These are phyloP conservation scores for Trichoderma harzianum DNA, from an alignment of 2,329 filamentous ascomycete species.

Conservation along the genomic window DNA sequence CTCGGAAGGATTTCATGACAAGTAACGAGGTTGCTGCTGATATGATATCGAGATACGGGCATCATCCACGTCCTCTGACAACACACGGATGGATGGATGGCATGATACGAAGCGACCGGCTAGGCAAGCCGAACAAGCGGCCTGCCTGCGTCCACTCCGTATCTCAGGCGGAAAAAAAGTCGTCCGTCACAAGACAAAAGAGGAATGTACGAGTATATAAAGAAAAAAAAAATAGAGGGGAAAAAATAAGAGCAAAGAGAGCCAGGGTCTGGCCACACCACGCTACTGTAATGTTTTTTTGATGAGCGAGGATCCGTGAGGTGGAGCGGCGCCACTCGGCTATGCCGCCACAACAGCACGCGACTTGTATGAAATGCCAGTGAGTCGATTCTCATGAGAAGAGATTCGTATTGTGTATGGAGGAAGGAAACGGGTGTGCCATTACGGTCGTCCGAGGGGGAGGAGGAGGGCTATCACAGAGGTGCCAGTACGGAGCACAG, in stretches of 20 bases:
- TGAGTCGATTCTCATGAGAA: not conserved
- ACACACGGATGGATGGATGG: not conserved
- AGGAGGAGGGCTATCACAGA: not conserved
- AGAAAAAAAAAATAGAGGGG: not conserved
- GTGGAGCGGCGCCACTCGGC: constrained; percentile 17
- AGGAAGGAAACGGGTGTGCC: not conserved
- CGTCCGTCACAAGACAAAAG: constrained; percentile 1
- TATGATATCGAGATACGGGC: constrained; percentile 1
- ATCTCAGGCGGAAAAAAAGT: not conserved
- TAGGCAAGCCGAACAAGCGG: not conserved
- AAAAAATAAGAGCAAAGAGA: not conserved
- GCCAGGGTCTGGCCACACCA: not conserved
- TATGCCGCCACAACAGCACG: constrained; percentile 15
- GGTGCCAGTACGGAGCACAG: not conserved
- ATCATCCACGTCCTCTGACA: not conserved
- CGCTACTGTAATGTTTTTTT: not conserved
- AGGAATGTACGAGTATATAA: not conserved
- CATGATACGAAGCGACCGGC: not conserved
- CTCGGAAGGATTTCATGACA: not conserved
- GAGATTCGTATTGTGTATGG: not conserved
- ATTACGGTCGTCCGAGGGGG: not conserved
- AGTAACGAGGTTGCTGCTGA: not conserved
- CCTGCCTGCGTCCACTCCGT: not conserved
- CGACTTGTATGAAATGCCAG: not conserved
- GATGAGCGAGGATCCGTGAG: constrained; percentile 13